phyloP scores from a whole-genome alignment of 2,329 filamentous ascomycete genomes.

The Fusarium sp. region DNA sequence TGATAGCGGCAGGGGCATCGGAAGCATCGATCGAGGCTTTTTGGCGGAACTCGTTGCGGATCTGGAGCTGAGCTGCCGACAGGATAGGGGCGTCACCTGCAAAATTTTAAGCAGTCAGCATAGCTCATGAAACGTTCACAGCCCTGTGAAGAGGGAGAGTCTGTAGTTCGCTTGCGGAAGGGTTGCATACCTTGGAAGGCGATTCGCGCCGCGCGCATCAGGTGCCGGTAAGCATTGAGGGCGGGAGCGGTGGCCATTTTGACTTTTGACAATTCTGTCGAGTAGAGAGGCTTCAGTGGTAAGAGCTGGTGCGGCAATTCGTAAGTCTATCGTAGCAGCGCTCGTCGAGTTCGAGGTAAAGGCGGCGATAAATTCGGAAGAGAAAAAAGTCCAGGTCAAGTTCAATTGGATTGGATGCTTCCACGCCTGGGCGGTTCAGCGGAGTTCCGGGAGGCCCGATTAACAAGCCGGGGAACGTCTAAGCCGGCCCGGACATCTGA shows the following conservation, averaged over 20 bases:
- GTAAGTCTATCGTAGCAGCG: background rate
- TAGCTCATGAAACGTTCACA: too few species aligned
- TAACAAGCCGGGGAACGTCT: background rate
- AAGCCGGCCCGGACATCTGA: background rate
- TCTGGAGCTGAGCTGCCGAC: slow-evolving; percentile 78
- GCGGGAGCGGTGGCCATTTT: slow-evolving; percentile 66
- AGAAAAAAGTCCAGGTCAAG: slow-evolving; percentile 30
- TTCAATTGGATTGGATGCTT: slow-evolving; percentile 9
- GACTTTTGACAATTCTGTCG: background rate
- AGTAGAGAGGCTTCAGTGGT: background rate
- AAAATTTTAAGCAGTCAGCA: slow-evolving; percentile 8
- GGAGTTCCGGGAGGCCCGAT: background rate
- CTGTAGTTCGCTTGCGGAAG: background rate
- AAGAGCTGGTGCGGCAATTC: background rate
- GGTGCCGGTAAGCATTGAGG: slow-evolving; percentile 81
- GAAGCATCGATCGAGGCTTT: slow-evolving; percentile 72
- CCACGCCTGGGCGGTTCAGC: background rate
- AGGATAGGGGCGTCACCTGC: slow-evolving; percentile 80
- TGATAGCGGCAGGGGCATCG: slow-evolving; percentile 74
- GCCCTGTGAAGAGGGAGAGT: background rate
- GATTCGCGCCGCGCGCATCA: slow-evolving; percentile 84
- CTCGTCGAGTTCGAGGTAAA: slow-evolving; percentile 8
- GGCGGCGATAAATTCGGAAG: slow-evolving; percentile 19
- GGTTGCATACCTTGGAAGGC: slow-evolving; percentile 81
- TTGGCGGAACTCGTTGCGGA: slow-evolving; percentile 80